These are phyloP conservation scores for Kockovaella imperatae DNA, from an alignment of 768 basidiomycete genomes.

Conservation along the genomic window DNA sequence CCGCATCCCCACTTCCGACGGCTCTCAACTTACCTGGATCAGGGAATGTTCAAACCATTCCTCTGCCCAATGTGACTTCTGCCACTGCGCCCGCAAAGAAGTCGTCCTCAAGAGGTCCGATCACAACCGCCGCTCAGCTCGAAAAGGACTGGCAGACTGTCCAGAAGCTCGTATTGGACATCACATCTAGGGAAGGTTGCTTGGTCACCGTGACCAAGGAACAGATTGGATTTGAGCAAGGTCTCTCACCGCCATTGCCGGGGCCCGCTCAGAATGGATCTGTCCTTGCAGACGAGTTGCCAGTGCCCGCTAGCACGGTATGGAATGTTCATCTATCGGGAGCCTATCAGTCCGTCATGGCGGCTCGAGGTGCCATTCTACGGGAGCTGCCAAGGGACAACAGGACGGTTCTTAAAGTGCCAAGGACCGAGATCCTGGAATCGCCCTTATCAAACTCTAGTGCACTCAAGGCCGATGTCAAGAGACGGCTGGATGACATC, in stretches of 20 bases:
- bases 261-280: not conserved
- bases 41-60: slow-evolving; percentile 5
- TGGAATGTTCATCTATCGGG: slow-evolving; percentile 88
- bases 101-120: slow-evolving; percentile 4
- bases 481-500: slow-evolving; percentile 82
- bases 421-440: slow-evolving; percentile 88
- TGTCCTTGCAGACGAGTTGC: slow-evolving; percentile 7
- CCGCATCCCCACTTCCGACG: not conserved
- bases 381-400: slow-evolving; percentile 66
- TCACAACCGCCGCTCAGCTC: slow-evolving; percentile 21
- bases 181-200: slow-evolving; percentile 72
- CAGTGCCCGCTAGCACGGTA: slow-evolving; percentile 15
- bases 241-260: not conserved
- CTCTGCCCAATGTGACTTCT: slow-evolving; percentile 19
- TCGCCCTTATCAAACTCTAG: slow-evolving; percentile 53
- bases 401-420: slow-evolving; percentile 77
- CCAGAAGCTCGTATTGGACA: slow-evolving; percentile 67
- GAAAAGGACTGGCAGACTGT: slow-evolving; percentile 64
- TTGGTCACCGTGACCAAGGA: slow-evolving; percentile 68
- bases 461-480: slow-evolving; percentile 72
- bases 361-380: slow-evolving; percentile 75
- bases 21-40: slow-evolving; percentile 14
- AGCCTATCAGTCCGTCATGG: slow-evolving; percentile 85
- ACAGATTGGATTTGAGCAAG: slow-evolving; percentile 8
- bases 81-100: slow-evolving; percentile 12